phyloP scores from a whole-genome alignment of 352 stramenopile species.

The Phytopythium kandeliae region DNA sequence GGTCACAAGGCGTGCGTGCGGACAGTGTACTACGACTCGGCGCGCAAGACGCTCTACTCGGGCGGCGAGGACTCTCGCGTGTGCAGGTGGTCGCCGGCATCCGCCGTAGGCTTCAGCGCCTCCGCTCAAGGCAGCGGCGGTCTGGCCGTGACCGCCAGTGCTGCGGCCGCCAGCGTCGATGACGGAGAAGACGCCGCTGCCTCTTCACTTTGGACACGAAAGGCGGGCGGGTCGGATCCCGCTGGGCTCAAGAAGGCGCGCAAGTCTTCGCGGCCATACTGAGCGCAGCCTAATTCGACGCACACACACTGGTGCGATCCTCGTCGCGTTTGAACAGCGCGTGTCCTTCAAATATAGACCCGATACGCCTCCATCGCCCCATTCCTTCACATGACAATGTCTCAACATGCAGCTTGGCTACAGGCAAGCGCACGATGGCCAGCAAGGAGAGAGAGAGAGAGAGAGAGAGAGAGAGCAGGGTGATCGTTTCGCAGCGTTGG shows the following conservation, averaged over 20 bases:
- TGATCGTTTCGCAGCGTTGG: no score
- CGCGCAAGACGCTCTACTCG: conserved; percentile 51
- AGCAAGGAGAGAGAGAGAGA: no score
- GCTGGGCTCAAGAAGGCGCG: conserved; percentile 63
- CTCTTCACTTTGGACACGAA: conserved; percentile 5
- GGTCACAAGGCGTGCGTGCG: conserved; percentile 86
- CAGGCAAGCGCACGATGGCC: no score
- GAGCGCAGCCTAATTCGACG: conserved; percentile 10
- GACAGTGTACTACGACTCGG: conserved; percentile 65
- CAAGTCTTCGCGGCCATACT: conserved; percentile 73
- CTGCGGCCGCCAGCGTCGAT: background rate
- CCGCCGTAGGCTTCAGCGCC: background rate
- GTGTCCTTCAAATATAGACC: conserved; percentile 9
- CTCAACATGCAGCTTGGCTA: no score
- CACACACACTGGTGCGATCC: no score
- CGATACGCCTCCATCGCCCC: no score
- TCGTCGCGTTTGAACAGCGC: no score
- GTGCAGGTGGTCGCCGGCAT: conserved; percentile 59
- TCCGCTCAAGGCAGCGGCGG: background rate
- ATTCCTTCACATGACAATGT: no score
- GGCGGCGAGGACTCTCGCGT: conserved; percentile 85
- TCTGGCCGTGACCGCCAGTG: background rate
- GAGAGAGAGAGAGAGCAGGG: no score
- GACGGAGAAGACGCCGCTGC: conserved; percentile 6
- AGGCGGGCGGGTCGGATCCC: conserved; percentile 28